These are phyloP conservation scores for Persicaria maculosa DNA, from an alignment of 148 eudicot species.

Conservation along the genomic window DNA sequence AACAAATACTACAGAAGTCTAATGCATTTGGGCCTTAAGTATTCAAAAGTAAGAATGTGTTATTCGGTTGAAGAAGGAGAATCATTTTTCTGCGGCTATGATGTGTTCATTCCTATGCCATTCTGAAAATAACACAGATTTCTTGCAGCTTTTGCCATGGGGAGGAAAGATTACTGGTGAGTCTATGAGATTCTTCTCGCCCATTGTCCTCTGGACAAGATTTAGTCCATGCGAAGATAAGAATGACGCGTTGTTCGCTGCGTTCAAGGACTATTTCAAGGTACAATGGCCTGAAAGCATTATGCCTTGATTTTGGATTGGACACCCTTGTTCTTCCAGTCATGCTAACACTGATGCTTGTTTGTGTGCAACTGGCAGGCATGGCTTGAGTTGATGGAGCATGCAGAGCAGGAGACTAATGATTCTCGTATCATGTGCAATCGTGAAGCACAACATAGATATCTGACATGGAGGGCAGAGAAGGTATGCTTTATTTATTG, in stretches of 20 bases:
- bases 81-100: slow-evolving; percentile 5
- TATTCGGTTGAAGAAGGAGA: not conserved
- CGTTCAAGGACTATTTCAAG: slow-evolving; percentile 84
- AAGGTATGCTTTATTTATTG: slow-evolving; percentile 34
- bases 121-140: slow-evolving; percentile 39
- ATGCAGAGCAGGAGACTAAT: slow-evolving; percentile 44
- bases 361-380: slow-evolving; percentile 36
- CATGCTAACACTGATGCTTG: not conserved
- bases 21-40: slow-evolving; percentile 65
- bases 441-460: slow-evolving; percentile 73
- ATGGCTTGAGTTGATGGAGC: slow-evolving; percentile 78
- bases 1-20: slow-evolving; percentile 64
- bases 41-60: slow-evolving; percentile 49
- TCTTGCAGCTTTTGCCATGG: slow-evolving; percentile 95
- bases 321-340: not conserved
- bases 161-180: slow-evolving; percentile 93
- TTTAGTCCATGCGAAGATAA: slow-evolving; percentile 53
- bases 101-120: not conserved
- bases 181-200: slow-evolving; percentile 89
- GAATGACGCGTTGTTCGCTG: slow-evolving; percentile 48
- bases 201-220: slow-evolving; percentile 87
- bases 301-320: not conserved
- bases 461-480: slow-evolving; percentile 86
- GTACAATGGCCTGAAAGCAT: slow-evolving; percentile 22
- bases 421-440: slow-evolving; percentile 35